phyloP scores from a whole-genome alignment of 2,329 filamentous ascomycete species.

The Capronia americana region DNA sequence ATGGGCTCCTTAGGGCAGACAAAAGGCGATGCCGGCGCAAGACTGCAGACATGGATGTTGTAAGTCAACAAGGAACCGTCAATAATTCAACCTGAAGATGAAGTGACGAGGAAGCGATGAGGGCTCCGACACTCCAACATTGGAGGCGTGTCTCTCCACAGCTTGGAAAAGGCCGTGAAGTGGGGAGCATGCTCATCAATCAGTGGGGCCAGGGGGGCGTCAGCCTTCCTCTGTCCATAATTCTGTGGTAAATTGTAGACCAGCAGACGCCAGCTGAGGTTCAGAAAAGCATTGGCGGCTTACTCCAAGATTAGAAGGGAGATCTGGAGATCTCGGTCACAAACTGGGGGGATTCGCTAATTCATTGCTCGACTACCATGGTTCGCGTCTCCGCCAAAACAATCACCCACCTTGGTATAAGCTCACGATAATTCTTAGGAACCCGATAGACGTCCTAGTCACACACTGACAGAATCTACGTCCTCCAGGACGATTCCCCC shows the following conservation, averaged over 20 bases:
- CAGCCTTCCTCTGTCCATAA: constrained; percentile 8
- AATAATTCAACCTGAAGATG: background rate
- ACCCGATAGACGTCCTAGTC: background rate
- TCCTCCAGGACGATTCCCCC: constrained; percentile 1
- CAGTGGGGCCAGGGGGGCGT: background rate
- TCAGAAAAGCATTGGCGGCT: background rate
- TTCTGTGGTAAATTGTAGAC: background rate
- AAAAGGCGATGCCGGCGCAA: background rate
- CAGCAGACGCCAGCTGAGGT: background rate
- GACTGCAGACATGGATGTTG: background rate
- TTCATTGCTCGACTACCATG: background rate
- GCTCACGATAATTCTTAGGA: constrained; percentile 21
- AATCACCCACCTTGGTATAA: constrained; percentile 24
- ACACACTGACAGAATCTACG: constrained; percentile 7
- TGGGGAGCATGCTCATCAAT: constrained; percentile 1
- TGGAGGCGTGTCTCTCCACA: constrained; percentile 1
- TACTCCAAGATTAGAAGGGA: background rate
- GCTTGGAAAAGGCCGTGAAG: constrained; percentile 6
- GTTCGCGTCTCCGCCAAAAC: constrained; percentile 25
- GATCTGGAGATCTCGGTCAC: background rate
- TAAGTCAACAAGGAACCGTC: background rate
- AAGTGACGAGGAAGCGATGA: background rate
- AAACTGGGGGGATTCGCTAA: background rate
- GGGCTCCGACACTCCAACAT: background rate
- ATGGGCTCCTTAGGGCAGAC: background rate